Evolutionary conservation across 2,329 filamentous ascomycete genomes (phyloP), one percentile per base, ranked within the genome.

Genomic region (Sporothrix globosa): DNA sequence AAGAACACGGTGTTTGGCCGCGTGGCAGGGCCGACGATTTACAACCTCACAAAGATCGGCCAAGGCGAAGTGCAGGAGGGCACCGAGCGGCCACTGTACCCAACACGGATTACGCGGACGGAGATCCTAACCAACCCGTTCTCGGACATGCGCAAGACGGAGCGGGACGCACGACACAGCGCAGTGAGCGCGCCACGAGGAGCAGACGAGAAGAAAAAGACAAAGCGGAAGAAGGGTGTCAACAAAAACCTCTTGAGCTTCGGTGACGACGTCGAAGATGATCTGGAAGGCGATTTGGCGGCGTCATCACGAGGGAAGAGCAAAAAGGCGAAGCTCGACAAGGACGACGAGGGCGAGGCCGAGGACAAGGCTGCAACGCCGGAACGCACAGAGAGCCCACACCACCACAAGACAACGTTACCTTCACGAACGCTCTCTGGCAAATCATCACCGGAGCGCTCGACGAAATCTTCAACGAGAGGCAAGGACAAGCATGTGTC

Each of bases 1-100:
- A 92, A 92, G 81, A 97, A 97, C 79, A 98, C 96, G 0, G 82
- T 98, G 79, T 98, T 99, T 82, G 96, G 96, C 21, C 86, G 96
- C 70, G 87, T 99, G 58, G 93, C 92, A 48, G 96, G 95, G 39
- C 93, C 98, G 74, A 97, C 95, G 19, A 96, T 99, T 69, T 99
- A 96, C 82, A 98, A 97, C 79, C 80, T 99, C 77, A 90, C 94
- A 77, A 96, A 94, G 81, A 97, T 98, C 85, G 93, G 91, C 24
- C 94, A 98, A 78, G 88, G 88, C 0, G 96, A 98, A 77, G 83
- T 96, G 21, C 87, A 90, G 34, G 90, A 92, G 69, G 90, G 89
- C 19, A 90, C 87, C 7, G 95, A 98, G 73, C 86, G 93, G 72
- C 95, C 95, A 1, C 81, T 96, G 65, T 99, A 97, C 79, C 91